Evolutionary conservation across 2,329 filamentous ascomycete genomes (phyloP).

Genomic region (Fusarium concolor): DNA sequence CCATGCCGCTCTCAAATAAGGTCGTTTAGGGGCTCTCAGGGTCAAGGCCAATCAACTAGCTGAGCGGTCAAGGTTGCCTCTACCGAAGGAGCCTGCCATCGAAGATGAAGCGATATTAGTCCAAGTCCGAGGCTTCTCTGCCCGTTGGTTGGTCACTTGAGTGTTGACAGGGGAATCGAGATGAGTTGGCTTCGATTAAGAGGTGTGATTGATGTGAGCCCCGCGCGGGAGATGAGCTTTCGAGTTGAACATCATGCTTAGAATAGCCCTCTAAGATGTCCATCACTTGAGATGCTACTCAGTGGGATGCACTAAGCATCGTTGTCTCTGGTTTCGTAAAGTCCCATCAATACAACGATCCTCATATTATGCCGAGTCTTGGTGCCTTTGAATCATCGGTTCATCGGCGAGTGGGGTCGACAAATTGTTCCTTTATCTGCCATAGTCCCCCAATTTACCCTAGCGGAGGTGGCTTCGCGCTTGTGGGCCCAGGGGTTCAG

Average conservation of each 20-base stretch:
- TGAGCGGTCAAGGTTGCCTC: slow-evolving; percentile 27
- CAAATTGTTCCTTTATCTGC: slow-evolving; percentile 51
- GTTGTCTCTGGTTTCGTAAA: neutral
- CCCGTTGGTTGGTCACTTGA: slow-evolving; percentile 36
- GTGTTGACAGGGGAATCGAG: slow-evolving; percentile 11
- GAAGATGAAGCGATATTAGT: slow-evolving; percentile 44
- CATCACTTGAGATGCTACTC: neutral
- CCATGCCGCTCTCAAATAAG: slow-evolving; percentile 25
- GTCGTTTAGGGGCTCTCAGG: neutral
- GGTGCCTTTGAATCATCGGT: slow-evolving; percentile 14
- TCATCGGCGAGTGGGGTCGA: slow-evolving; percentile 34
- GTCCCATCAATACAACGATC: slow-evolving; percentile 7
- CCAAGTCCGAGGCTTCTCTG: slow-evolving; percentile 19
- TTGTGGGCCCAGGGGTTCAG: slow-evolving; percentile 22
- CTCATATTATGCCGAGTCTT: slow-evolving; percentile 15
- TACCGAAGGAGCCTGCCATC: slow-evolving; percentile 12
- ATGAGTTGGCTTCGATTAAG: slow-evolving; percentile 13
- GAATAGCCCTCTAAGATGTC: neutral
- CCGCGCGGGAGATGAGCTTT: slow-evolving; percentile 40
- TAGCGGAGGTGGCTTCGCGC: slow-evolving; percentile 39
- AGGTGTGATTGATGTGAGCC: slow-evolving; percentile 19
- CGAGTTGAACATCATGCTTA: slow-evolving; percentile 17
- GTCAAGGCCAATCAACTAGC: slow-evolving; percentile 26
- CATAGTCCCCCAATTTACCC: slow-evolving; percentile 38
- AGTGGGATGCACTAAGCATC: neutral